phyloP scores from a whole-genome alignment of 176 grass and related monocot genomes.

The Tillandsia leiboldiana region DNA sequence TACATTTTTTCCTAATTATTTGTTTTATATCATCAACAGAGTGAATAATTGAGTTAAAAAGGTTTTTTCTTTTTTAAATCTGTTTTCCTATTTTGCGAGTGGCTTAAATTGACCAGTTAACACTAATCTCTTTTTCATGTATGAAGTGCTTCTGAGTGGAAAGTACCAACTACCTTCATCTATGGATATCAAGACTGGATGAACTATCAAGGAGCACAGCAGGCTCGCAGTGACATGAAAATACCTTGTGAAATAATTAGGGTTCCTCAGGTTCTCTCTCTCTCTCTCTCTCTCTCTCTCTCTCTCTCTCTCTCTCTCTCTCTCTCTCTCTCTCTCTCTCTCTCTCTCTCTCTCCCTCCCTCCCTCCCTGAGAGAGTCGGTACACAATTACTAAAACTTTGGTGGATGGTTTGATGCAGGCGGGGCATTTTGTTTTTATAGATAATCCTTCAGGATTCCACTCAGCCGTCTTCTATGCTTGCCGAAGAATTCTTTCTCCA shows the following conservation, averaged over 20 bases:
- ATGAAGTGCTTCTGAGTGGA: slow-evolving; percentile 83
- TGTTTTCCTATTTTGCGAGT: not conserved
- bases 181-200: slow-evolving; percentile 95
- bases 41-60: no score
- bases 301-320: no score
- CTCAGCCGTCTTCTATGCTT: slow-evolving; percentile 55
- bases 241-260: slow-evolving; percentile 96
- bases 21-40: no score
- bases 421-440: slow-evolving; percentile 93
- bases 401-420: slow-evolving; percentile 30
- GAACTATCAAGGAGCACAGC: slow-evolving; percentile 81
- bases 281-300: not conserved
- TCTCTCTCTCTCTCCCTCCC: no score
- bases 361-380: not conserved
- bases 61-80: no score
- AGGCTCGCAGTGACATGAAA: slow-evolving; percentile 81
- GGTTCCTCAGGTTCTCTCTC: slow-evolving; percentile 59
- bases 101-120: not conserved
- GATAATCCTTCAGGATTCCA: slow-evolving; percentile 86
- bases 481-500: slow-evolving; percentile 52
- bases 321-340: slow-evolving; percentile 8
- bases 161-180: slow-evolving; percentile 91
- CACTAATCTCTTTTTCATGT: not conserved
- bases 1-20: no score
- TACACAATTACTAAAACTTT: not conserved